Conservation (phyloP, 1,284 basidiomycete species). For the Fomitiporia mediterranea region DNA sequence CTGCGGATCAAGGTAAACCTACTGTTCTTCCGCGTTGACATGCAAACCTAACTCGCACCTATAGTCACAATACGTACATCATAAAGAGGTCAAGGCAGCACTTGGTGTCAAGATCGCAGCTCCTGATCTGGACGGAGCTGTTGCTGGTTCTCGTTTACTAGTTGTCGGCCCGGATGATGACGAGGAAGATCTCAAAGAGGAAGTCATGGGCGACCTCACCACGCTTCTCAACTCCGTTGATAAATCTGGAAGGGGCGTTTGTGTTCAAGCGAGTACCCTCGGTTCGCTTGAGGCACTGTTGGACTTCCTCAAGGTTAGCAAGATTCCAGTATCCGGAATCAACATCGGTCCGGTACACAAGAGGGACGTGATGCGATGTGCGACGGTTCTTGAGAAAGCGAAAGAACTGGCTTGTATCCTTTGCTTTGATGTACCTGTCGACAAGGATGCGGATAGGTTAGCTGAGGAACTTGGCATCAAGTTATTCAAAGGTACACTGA, state of each 20-base stretch:
- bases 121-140: constrained; percentile 97
- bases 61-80: constrained; percentile 94
- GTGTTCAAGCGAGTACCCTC: constrained; percentile 96
- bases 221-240: constrained; percentile 89
- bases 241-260: constrained; percentile 93
- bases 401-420: constrained; percentile 95
- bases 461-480: constrained; percentile 94
- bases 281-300: constrained; percentile 96
- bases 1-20: constrained; percentile 86
- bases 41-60: constrained; percentile 8
- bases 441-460: constrained; percentile 87
- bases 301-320: constrained; percentile 92
- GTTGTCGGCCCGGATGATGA: constrained; percentile 94
- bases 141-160: constrained; percentile 92
- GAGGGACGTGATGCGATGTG: constrained; percentile 90
- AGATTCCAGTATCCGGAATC: constrained; percentile 97
- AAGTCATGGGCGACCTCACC: constrained; percentile 96
- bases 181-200: constrained; percentile 91
- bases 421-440: constrained; percentile 94
- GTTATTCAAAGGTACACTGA: constrained; percentile 78
- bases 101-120: constrained; percentile 96
- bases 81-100: constrained; percentile 97
- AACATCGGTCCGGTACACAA: constrained; percentile 99
- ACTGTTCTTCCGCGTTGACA: constrained; percentile 3
- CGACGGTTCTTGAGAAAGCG: constrained; percentile 94